These are phyloP conservation scores for Colletotrichum sp. DNA, from an alignment of 2,329 filamentous ascomycete species.

Conservation along the genomic window DNA sequence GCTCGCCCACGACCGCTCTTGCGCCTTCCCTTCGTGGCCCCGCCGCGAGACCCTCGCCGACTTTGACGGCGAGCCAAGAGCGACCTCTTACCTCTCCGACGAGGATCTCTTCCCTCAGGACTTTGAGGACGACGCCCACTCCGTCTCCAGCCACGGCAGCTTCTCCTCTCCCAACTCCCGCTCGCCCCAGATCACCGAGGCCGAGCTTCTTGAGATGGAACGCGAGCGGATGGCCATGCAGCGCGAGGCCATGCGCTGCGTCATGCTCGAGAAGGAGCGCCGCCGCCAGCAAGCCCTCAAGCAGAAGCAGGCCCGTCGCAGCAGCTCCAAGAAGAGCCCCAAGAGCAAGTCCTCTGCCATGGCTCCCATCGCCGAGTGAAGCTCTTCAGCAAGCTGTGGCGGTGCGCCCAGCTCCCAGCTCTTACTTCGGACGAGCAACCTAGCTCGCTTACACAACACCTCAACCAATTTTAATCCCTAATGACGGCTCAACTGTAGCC, in stretches of 20 bases:
- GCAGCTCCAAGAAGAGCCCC: conserved; percentile 53
- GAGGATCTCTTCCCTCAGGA: conserved; percentile 65
- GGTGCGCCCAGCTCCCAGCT: background rate
- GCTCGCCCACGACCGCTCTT: conserved; percentile 46
- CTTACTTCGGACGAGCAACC: conserved; percentile 4
- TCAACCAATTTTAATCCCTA: conserved; percentile 15
- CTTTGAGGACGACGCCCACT: conserved; percentile 55
- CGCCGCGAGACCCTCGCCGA: conserved; percentile 57
- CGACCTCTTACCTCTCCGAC: conserved; percentile 65
- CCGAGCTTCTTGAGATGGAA: conserved; percentile 55
- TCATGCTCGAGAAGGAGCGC: conserved; percentile 61
- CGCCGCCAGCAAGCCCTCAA: conserved; percentile 42
- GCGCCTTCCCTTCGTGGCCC: conserved; percentile 66
- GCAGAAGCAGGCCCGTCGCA: conserved; percentile 40
- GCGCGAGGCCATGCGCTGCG: conserved; percentile 55
- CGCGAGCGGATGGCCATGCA: conserved; percentile 56
- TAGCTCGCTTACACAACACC: background rate
- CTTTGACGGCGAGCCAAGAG: conserved; percentile 43
- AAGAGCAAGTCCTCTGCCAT: conserved; percentile 55
- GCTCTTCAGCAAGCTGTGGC: background rate
- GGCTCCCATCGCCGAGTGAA: conserved; percentile 58
- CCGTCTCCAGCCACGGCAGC: conserved; percentile 48
- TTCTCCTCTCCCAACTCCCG: conserved; percentile 49
- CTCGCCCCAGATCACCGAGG: conserved; percentile 44
- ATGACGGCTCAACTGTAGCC: background rate